Evolutionary conservation across 495 filamentous ascomycete genomes (phyloP).

Genomic region (Penicillium manginii): DNA sequence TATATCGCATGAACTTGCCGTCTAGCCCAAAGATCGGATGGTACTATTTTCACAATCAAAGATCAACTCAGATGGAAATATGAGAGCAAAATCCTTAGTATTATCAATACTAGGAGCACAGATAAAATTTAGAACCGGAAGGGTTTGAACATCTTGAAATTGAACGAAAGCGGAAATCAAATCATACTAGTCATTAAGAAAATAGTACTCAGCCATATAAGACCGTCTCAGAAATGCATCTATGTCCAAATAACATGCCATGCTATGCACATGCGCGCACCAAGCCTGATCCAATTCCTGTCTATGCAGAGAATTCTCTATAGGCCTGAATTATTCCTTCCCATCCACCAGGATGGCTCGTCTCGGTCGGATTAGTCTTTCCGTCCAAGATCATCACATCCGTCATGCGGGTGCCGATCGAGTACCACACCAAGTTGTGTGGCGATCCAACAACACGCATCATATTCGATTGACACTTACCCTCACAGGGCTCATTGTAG

Average conservation of each 20-base stretch:
- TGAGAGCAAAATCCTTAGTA: no score
- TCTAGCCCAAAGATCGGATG: no score
- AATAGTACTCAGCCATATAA: constrained; percentile 1
- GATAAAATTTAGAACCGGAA: no score
- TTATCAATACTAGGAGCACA: no score
- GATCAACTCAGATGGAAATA: no score
- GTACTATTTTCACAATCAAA: no score
- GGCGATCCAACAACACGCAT: constrained; percentile 38
- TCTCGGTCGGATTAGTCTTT: constrained; percentile 35
- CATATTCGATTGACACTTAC: constrained; percentile 50
- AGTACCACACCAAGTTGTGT: constrained; percentile 45
- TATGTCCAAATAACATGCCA: constrained; percentile 11
- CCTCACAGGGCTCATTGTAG: constrained; percentile 37
- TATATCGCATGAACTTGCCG: no score
- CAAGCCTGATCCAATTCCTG: background rate
- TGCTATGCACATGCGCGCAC: constrained; percentile 12
- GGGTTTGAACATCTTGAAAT: no score
- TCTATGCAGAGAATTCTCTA: constrained; percentile 27
- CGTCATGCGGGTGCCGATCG: constrained; percentile 42
- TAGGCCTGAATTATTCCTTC: constrained; percentile 57
- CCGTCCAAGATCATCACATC: constrained; percentile 47
- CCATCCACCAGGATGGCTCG: constrained; percentile 57
- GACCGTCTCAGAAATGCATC: constrained; percentile 8
- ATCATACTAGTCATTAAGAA: constrained; percentile 7
- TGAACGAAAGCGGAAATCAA: background rate